Conservation (phyloP, 495 filamentous ascomycete species). For the Hyaloscypha bicolor region DNA sequence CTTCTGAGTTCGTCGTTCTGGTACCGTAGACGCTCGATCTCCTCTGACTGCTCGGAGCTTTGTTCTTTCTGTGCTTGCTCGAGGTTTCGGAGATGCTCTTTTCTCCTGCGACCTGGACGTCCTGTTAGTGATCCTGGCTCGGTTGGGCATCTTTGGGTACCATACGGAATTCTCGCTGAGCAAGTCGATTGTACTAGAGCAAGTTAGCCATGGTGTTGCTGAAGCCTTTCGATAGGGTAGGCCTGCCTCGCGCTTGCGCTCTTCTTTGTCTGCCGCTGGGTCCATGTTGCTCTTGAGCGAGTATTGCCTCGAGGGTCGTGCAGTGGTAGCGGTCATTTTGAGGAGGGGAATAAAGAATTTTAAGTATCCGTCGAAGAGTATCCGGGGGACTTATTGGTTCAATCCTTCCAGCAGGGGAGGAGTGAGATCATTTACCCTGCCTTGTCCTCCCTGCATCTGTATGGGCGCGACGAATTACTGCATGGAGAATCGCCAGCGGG, state of each 20-base stretch:
- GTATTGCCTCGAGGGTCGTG: constrained; percentile 23
- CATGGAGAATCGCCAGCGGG: constrained; percentile 4
- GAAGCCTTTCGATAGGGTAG: not conserved
- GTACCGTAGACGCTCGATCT: constrained; percentile 39
- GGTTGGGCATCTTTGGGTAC: not conserved
- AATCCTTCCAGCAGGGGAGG: constrained; percentile 20
- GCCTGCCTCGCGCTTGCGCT: constrained; percentile 37
- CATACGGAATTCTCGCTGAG: constrained; percentile 40
- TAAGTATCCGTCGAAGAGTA: constrained; percentile 13
- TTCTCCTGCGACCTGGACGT: constrained; percentile 37
- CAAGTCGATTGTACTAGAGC: constrained; percentile 35
- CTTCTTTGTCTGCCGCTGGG: constrained; percentile 34
- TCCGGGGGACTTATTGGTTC: constrained; percentile 6
- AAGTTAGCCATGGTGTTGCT: not conserved
- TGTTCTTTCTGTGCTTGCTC: constrained; percentile 41
- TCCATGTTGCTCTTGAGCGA: constrained; percentile 30
- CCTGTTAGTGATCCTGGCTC: constrained; percentile 11
- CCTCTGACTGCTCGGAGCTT: constrained; percentile 37
- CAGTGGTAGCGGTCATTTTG: constrained; percentile 25
- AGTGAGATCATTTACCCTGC: constrained; percentile 30
- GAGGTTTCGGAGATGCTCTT: constrained; percentile 43
- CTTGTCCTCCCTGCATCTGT: constrained; percentile 20
- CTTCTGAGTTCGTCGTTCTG: constrained; percentile 36
- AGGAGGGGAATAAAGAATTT: constrained; percentile 7
- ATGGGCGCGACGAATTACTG: constrained; percentile 19